A percentile compares a stretch with the other conserved stretches of the same genome.
Conservation (phyloP, 129 eudicot species). For the Mikania micrantha region DNA sequence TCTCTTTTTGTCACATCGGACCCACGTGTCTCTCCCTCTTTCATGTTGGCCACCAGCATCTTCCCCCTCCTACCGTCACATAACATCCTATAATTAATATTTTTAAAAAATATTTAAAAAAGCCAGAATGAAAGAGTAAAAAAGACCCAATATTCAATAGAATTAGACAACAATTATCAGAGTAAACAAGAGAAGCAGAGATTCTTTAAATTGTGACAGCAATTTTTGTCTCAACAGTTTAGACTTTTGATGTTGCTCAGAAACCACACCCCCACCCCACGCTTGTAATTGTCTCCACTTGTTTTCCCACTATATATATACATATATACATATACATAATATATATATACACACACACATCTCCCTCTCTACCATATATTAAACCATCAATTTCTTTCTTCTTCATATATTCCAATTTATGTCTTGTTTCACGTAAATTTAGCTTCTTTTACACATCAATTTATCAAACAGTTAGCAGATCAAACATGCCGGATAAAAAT, state of each 20-base stretch:
- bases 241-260: constrained; percentile 15
- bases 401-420: constrained; percentile 8
- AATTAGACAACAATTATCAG: neutral
- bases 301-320: neutral
- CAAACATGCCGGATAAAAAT: constrained; percentile 22
- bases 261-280: constrained; percentile 20
- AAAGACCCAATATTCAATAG: neutral
- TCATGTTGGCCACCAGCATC: too few relatives aligned
- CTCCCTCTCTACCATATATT: neutral
- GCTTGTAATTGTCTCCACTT: neutral
- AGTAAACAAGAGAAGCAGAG: constrained; percentile 13
- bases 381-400: constrained; percentile 19
- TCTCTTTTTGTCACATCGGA: too few relatives aligned
- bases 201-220: constrained; percentile 26
- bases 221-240: constrained; percentile 18
- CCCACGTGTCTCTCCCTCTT: too few relatives aligned
- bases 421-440: neutral
- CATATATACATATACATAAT: too few relatives aligned
- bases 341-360: too few relatives aligned
- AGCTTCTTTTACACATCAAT: neutral
- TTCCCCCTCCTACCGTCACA: too few relatives aligned
- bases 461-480: constrained; percentile 3
- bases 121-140: neutral
- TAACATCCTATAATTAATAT: too few relatives aligned
- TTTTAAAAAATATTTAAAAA: too few relatives aligned